phyloP scores from a whole-genome alignment of 208 protist species.

The Phytomonas francai region DNA sequence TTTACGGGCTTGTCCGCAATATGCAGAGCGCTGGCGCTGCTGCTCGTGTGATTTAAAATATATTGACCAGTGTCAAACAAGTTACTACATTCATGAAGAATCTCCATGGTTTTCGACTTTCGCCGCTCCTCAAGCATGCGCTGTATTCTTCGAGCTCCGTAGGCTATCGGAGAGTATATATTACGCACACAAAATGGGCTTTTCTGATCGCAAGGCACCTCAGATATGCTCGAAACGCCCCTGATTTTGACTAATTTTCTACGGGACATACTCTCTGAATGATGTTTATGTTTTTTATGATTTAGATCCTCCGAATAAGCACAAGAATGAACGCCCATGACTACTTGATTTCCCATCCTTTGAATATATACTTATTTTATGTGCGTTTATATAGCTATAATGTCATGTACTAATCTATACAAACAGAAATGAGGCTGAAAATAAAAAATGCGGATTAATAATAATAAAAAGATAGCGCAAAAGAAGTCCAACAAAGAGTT shows the following conservation, averaged over 20 bases:
- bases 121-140: conserved; percentile 22
- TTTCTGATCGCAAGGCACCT: conserved; percentile 23
- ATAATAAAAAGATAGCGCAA: neutral
- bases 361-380: conserved; percentile 3
- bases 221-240: neutral
- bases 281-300: no score
- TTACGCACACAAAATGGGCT: conserved; percentile 33
- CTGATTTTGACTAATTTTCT: no score
- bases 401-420: no score
- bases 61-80: conserved; percentile 10
- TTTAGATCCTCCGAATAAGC: no score
- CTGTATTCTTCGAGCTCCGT: conserved; percentile 34
- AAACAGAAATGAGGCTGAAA: no score
- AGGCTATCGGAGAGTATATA: conserved; percentile 39
- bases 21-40: neutral
- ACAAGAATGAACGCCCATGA: no score
- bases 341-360: no score
- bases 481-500: no score
- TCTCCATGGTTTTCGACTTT: conserved; percentile 13
- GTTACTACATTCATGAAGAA: conserved; percentile 10
- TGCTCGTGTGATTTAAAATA: neutral
- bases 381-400: neutral
- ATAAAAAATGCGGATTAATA: conserved; percentile 3
- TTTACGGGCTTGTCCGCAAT: neutral
- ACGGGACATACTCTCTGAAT: no score